These are phyloP conservation scores for Beauveria brongniartii DNA, from an alignment of 2,329 filamentous ascomycete species.

Conservation along the genomic window DNA sequence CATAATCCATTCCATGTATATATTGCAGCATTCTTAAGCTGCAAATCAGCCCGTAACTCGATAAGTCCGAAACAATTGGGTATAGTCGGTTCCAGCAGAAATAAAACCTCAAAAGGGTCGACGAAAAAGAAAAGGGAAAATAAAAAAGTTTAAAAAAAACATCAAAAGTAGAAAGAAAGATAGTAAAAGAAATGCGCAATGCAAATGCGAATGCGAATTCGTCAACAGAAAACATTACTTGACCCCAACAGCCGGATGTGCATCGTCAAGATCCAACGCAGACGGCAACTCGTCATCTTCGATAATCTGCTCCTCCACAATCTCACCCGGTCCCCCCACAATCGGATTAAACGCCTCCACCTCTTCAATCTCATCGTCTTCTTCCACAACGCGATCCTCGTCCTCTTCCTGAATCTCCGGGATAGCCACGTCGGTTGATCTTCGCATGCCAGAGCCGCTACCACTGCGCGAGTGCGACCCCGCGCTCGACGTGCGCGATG, in stretches of 20 bases:
- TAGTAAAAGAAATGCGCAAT: not conserved
- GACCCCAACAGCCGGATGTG: not conserved
- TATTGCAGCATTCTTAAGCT: not conserved
- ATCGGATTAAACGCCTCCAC: constrained; percentile 52
- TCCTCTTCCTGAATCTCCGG: constrained; percentile 46
- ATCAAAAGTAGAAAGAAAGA: not conserved
- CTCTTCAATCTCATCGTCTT: constrained; percentile 46
- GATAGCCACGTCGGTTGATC: constrained; percentile 69
- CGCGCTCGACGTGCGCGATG: constrained; percentile 18
- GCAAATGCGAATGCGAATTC: not conserved
- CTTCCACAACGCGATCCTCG: constrained; percentile 43
- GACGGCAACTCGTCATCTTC: constrained; percentile 30
- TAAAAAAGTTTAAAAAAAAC: not conserved
- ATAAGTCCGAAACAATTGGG: constrained; percentile 3
- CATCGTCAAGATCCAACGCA: constrained; percentile 12
- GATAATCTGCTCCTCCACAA: constrained; percentile 38
- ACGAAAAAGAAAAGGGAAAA: not conserved
- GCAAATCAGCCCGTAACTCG: not conserved
- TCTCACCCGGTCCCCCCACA: constrained; percentile 34
- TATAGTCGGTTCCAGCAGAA: constrained; percentile 8
- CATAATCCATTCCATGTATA: not conserved
- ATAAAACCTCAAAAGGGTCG: not conserved
- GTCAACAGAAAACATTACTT: not conserved
- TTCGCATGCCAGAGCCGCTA: constrained; percentile 53
- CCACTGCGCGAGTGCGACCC: constrained; percentile 46